Conservation (phyloP, 225 moss, liverwort and hornwort genomes). For the Asterella californica region DNA sequence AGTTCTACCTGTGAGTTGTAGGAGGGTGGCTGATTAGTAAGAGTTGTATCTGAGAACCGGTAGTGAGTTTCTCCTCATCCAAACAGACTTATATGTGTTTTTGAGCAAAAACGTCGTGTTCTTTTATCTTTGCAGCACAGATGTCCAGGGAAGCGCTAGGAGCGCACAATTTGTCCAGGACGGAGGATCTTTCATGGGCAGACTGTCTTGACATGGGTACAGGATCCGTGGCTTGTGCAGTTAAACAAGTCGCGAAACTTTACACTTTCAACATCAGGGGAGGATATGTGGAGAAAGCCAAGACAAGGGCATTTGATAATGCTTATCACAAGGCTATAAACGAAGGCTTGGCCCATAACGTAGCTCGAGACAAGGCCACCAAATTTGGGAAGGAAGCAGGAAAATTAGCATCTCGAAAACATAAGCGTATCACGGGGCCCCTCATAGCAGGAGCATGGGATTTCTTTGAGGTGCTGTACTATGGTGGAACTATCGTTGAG, state of each 20-base stretch:
- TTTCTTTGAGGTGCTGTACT: slow-evolving; percentile 79
- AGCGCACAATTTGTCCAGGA: slow-evolving; percentile 51
- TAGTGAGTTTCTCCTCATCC: no score
- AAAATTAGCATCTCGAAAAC: slow-evolving; percentile 55
- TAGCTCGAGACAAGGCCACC: slow-evolving; percentile 61
- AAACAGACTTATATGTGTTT: no score
- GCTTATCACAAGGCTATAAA: slow-evolving; percentile 53
- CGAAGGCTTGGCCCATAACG: slow-evolving; percentile 59
- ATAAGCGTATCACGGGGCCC: slow-evolving; percentile 64
- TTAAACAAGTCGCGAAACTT: slow-evolving; percentile 66
- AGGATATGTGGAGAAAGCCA: slow-evolving; percentile 64
- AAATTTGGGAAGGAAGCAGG: slow-evolving; percentile 63
- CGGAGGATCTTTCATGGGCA: slow-evolving; percentile 74
- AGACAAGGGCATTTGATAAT: slow-evolving; percentile 51
- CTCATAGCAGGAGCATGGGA: slow-evolving; percentile 82
- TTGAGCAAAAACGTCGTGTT: no score
- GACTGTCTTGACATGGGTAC: slow-evolving; percentile 74
- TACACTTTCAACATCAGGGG: slow-evolving; percentile 71
- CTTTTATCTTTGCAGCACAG: slow-evolving; percentile 31
- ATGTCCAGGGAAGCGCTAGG: slow-evolving; percentile 44
- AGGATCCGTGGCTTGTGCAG: slow-evolving; percentile 67
- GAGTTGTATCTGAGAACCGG: no score
- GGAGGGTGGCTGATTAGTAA: no score
- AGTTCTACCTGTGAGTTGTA: no score
- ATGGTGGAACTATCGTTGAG: slow-evolving; percentile 71